phyloP scores from a whole-genome alignment of 2,329 filamentous ascomycete genomes.

The Pseudonectria buxi region DNA sequence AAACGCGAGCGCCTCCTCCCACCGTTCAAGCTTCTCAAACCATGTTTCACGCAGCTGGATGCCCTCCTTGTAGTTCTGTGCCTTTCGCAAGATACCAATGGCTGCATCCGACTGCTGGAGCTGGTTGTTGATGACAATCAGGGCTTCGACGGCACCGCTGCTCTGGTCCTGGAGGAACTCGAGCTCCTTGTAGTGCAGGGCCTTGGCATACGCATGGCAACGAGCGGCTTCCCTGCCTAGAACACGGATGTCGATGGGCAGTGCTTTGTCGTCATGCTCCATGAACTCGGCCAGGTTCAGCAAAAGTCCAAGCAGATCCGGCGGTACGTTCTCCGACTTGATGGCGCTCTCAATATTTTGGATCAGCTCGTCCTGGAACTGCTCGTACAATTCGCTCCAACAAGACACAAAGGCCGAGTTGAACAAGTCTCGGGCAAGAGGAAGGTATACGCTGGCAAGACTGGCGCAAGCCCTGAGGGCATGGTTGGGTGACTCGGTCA shows the following conservation, averaged over 20 bases:
- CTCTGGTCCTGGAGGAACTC: constrained; percentile 98
- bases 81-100: constrained; percentile 93
- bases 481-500: constrained; percentile 94
- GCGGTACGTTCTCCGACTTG: constrained; percentile 89
- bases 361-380: constrained; percentile 94
- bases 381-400: constrained; percentile 95
- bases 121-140: constrained; percentile 99
- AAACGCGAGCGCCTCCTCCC: constrained; percentile 92
- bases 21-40: constrained; percentile 97
- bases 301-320: constrained; percentile 87
- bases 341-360: constrained; percentile 93
- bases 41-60: constrained; percentile 96
- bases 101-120: constrained; percentile 97
- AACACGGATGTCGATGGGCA: constrained; percentile 94
- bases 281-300: constrained; percentile 98
- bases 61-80: constrained; percentile 85
- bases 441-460: constrained; percentile 83
- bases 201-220: constrained; percentile 97
- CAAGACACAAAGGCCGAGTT: constrained; percentile 99
- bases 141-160: constrained; percentile 85
- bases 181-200: constrained; percentile 95
- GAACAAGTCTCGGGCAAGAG: constrained; percentile 87
- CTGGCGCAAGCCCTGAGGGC: constrained; percentile 88
- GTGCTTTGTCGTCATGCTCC: constrained; percentile 97
- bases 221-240: constrained; percentile 91